Evolutionary conservation across 1,284 basidiomycete genomes (phyloP).

Genomic region (Leccinum solheimii): DNA sequence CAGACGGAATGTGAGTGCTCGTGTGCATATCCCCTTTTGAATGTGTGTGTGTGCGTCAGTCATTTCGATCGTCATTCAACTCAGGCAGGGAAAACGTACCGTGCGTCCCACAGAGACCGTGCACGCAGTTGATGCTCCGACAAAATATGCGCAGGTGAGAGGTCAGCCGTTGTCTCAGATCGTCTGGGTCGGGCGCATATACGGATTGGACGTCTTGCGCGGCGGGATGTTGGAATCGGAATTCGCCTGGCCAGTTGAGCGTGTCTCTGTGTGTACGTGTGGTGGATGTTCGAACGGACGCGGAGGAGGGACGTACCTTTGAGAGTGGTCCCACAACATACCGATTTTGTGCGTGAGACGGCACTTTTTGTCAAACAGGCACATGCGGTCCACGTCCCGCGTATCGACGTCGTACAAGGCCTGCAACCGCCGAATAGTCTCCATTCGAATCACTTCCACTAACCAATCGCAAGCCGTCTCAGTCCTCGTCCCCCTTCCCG

Average conservation of each 20-base stretch:
- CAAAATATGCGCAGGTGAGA: constrained; percentile 50
- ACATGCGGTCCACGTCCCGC: constrained; percentile 37
- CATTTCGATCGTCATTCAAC: no score
- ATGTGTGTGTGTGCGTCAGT: background rate
- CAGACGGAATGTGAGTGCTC: constrained; percentile 27
- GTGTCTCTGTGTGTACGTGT: constrained; percentile 24
- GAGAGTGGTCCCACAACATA: constrained; percentile 35
- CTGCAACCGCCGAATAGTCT: constrained; percentile 44
- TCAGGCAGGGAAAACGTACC: constrained; percentile 28
- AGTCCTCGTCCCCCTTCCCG: no score
- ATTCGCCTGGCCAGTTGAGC: constrained; percentile 31
- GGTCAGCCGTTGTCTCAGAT: constrained; percentile 33
- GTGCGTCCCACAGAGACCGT: constrained; percentile 52
- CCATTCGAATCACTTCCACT: constrained; percentile 51
- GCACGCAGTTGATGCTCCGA: constrained; percentile 50
- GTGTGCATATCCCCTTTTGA: constrained; percentile 13
- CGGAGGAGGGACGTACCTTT: constrained; percentile 34
- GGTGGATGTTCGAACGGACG: no score
- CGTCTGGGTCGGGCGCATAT: constrained; percentile 23
- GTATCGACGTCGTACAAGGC: constrained; percentile 33
- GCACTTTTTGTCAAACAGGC: constrained; percentile 18
- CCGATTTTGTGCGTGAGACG: constrained; percentile 22
- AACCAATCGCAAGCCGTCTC: background rate
- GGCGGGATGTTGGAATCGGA: background rate
- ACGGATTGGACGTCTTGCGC: background rate